Conservation (phyloP, 2,329 filamentous ascomycete genomes). For the Botrytis fragariae region DNA sequence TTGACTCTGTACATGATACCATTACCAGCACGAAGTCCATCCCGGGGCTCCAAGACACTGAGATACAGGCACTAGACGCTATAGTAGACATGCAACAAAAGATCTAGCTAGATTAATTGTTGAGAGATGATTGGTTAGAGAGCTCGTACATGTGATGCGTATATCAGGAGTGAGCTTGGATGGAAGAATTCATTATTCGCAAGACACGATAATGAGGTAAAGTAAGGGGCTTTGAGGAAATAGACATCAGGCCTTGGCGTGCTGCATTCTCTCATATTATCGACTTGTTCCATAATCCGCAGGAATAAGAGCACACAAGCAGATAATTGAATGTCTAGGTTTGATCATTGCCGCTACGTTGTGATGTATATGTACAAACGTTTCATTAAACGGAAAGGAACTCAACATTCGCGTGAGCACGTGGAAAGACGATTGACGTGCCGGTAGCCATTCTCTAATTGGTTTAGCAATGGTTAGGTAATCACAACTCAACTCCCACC, state of each 20-base stretch:
- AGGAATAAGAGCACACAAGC: neutral
- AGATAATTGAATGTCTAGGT: no score
- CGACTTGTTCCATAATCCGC: neutral
- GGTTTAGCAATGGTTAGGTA: neutral
- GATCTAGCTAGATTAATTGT: neutral
- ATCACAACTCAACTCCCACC: neutral
- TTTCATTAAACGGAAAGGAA: neutral
- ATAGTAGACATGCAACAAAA: neutral
- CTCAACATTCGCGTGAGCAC: neutral
- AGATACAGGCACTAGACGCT: neutral
- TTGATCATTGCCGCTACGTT: neutral
- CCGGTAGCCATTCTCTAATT: neutral
- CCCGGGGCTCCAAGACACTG: neutral
- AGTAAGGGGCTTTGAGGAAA: neutral
- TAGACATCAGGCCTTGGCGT: neutral
- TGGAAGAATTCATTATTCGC: neutral
- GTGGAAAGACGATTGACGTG: neutral
- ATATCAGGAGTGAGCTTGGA: neutral
- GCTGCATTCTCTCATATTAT: neutral
- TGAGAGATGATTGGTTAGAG: neutral
- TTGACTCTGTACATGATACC: neutral
- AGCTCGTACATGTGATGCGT: neutral
- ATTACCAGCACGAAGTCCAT: neutral
- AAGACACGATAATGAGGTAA: neutral
- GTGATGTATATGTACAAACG: neutral